Conservation (phyloP, 768 basidiomycete genomes). For the Suillus subaureus region DNA sequence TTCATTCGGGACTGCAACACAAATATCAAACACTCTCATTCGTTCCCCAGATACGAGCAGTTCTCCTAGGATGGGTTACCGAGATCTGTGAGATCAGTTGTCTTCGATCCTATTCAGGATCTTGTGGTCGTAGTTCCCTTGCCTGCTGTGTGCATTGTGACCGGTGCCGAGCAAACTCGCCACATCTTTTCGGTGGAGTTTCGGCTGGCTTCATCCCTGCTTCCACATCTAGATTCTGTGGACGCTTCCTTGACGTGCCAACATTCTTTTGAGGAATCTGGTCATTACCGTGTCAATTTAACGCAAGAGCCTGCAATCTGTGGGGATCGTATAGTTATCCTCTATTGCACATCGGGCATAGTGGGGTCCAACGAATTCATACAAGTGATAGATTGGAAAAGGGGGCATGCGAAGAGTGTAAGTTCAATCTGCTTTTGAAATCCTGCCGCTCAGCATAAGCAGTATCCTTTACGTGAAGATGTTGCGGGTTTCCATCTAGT, state of each 20-base stretch:
- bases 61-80: neutral
- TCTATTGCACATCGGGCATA: neutral
- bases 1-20: constrained; percentile 4
- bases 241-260: neutral
- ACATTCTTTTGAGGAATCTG: neutral
- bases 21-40: neutral
- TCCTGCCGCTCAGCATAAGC: neutral
- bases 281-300: neutral
- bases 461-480: neutral
- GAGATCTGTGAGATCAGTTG: too few relatives aligned
- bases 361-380: neutral
- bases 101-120: neutral
- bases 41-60: neutral
- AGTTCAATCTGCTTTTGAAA: neutral
- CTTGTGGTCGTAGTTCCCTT: neutral
- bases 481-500: neutral
- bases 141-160: neutral
- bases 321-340: neutral
- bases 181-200: neutral
- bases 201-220: neutral
- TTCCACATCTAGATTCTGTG: neutral
- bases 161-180: neutral
- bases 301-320: neutral
- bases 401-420: neutral
- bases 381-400: constrained; percentile 3